These are phyloP conservation scores for Glonium stellatum DNA, from an alignment of 495 filamentous ascomycete genomes.

Conservation along the genomic window DNA sequence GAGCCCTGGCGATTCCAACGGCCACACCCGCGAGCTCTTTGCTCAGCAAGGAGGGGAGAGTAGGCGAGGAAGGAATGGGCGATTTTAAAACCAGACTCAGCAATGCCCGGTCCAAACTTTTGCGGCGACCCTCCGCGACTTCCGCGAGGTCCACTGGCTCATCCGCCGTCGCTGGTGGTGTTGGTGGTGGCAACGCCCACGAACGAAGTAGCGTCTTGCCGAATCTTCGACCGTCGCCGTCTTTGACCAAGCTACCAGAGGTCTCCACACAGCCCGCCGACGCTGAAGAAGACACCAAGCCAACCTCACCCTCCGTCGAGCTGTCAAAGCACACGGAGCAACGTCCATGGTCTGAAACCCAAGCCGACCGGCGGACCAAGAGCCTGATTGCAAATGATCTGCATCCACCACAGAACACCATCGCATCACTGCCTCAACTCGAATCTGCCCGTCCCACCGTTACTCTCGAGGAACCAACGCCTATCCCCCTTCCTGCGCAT, in stretches of 20 bases:
- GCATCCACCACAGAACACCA: constrained; percentile 10
- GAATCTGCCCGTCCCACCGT: constrained; percentile 5
- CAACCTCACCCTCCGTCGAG: constrained; percentile 8
- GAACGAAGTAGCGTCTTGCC: background rate
- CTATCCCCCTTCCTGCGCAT: constrained; percentile 10
- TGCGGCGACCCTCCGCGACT: constrained; percentile 14
- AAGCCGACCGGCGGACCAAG: constrained; percentile 1
- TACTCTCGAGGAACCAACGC: constrained; percentile 25
- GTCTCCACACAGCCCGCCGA: constrained; percentile 3
- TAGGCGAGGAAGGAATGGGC: constrained; percentile 10
- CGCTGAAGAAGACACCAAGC: background rate
- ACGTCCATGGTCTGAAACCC: background rate
- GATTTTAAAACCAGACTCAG: constrained; percentile 21
- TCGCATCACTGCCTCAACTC: constrained; percentile 7
- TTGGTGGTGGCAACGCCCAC: constrained; percentile 11
- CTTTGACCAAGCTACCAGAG: constrained; percentile 21
- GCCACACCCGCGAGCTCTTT: background rate
- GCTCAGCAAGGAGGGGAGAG: background rate
- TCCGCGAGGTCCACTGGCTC: constrained; percentile 8
- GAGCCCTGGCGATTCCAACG: background rate
- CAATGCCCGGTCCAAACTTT: constrained; percentile 23
- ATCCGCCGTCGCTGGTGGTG: no score
- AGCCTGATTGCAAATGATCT: constrained; percentile 16
- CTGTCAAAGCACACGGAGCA: background rate
- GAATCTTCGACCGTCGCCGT: background rate